Evolutionary conservation across 306 rosid species (phyloP), one percentile per base, ranked within the genome.

Genomic region (Vigna radiata): DNA sequence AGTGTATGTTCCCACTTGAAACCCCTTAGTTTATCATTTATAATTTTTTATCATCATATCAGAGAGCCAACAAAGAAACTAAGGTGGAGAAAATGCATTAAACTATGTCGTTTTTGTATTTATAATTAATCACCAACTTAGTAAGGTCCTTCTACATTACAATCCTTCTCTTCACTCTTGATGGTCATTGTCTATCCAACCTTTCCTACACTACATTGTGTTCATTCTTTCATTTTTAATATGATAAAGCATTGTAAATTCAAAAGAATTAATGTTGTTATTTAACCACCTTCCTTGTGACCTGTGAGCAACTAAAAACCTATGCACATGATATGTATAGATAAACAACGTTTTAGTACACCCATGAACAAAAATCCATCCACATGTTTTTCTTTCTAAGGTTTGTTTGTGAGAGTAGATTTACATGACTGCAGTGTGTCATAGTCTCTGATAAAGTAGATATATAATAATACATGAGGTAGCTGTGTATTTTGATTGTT

Each of bases 181-280:
- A 66, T 66, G 76, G 8, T 47, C 70, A 25, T 80, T 80, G 76
- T 47, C 73, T 46, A 73, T 54, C 79, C 55, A 55, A 80, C 83
- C 67, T 63, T 29, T 46, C 25, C 18, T 53, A 14, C 27, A 37
- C 72, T 17, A 19, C 15, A 39, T 19, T 14, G 33, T 61, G 11
- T 18, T 17, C 29, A 48, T 27, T 16, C 3, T 70, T 9, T 1
- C 49, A 37, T 44, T 44, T 47, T 7, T 47, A 21, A 67, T 44
- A 14, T 43, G 49, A 37, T 16, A 18, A 65, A 39, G 41, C 0
- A 14, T 13, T 6, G 4, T 6, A 47, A 47, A 23, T 6, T 19
- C 0, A 67, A 14, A 31, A 27, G 5, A 49, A 21, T 21, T 21
- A 21, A n/a, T 70, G 49, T 33, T 50, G 48, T 33, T 9, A 17